Percentiles rank a stretch among this genome's conserved stretches.
These are phyloP conservation scores for Fusarium fracticaudum DNA, from an alignment of 2,329 filamentous ascomycete genomes.

Conservation along the genomic window DNA sequence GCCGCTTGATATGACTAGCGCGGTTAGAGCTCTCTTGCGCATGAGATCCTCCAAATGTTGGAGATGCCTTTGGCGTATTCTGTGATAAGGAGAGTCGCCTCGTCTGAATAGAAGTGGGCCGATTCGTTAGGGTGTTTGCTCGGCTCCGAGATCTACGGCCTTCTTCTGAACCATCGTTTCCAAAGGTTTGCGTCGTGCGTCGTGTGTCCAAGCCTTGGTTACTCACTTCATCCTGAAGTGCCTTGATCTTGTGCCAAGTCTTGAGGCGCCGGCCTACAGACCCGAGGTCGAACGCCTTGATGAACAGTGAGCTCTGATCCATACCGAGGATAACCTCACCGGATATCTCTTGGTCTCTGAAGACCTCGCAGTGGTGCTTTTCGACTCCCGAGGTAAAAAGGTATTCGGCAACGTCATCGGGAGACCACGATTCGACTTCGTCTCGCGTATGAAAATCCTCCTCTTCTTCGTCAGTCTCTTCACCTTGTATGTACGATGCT, in stretches of 20 bases:
- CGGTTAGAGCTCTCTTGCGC: constrained; percentile 58
- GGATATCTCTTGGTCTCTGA: constrained; percentile 93
- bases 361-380: constrained; percentile 90
- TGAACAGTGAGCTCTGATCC: constrained; percentile 93
- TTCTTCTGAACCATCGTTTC: constrained; percentile 69
- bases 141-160: constrained; percentile 61
- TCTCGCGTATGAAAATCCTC: constrained; percentile 71
- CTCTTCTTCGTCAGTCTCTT: constrained; percentile 96
- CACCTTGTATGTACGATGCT: constrained; percentile 90
- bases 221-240: constrained; percentile 86
- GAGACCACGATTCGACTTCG: constrained; percentile 83
- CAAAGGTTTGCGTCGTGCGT: constrained; percentile 65
- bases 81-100: constrained; percentile 61
- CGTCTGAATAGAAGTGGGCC: constrained; percentile 57
- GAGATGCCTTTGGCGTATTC: constrained; percentile 57
- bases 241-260: constrained; percentile 96
- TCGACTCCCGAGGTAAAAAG: constrained; percentile 88
- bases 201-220: constrained; percentile 55
- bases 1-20: constrained; percentile 64
- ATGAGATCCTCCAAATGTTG: constrained; percentile 54
- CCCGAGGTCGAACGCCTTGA: constrained; percentile 94
- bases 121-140: constrained; percentile 66
- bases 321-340: constrained; percentile 93
- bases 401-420: constrained; percentile 87
- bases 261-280: constrained; percentile 89